phyloP scores from a whole-genome alignment of 805 yeast genomes.

The Metschnikowia hibisci region DNA sequence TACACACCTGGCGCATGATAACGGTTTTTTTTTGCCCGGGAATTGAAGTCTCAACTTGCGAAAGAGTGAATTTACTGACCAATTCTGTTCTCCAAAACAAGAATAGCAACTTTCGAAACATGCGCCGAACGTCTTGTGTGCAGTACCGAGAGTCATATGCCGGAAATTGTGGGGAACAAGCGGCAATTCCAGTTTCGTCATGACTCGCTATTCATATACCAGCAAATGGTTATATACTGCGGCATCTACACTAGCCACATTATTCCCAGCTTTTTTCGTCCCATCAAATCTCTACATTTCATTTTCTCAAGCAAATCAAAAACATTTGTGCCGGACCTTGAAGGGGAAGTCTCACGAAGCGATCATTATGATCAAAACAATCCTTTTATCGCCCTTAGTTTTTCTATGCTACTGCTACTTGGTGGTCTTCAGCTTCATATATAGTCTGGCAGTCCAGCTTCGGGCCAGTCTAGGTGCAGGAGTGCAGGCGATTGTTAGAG shows the following conservation, averaged over 20 bases:
- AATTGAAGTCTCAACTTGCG: neutral
- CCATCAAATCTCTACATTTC: neutral
- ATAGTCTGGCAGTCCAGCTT: conserved; percentile 3
- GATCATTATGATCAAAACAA: neutral
- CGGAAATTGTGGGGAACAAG: conserved; percentile 4
- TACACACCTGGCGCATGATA: neutral
- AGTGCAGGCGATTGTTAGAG: conserved; percentile 12
- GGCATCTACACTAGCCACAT: no score
- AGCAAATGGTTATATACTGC: neutral
- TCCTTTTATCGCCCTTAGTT: conserved; percentile 1
- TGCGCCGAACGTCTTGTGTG: conserved; percentile 1
- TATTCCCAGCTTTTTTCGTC: neutral
- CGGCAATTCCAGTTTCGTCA: conserved; percentile 3
- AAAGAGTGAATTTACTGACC: neutral
- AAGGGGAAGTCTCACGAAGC: neutral
- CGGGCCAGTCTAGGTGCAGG: conserved; percentile 15
- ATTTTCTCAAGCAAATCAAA: neutral
- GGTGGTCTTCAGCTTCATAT: conserved; percentile 4
- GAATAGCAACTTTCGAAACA: neutral
- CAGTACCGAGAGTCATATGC: neutral
- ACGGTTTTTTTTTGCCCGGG: neutral
- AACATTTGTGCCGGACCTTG: neutral
- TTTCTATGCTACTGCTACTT: conserved; percentile 8
- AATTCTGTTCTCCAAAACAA: neutral
- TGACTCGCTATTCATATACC: neutral